Evolutionary conservation across 306 rosid genomes (phyloP).

Genomic region (Arachis stenosperma): DNA sequence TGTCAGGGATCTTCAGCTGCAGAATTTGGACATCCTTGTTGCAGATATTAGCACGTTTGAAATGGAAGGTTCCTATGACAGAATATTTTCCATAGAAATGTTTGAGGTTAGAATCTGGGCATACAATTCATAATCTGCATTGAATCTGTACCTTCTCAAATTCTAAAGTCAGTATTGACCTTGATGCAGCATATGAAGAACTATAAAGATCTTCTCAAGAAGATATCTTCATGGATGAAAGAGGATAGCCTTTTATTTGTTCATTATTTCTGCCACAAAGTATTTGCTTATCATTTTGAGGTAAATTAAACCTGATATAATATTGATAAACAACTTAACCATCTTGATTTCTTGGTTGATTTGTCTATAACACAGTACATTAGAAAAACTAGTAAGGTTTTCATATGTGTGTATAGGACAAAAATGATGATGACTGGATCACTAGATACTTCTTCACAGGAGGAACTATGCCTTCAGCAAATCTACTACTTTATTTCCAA

Average conservation of each 20-base stretch:
- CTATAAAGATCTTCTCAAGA: constrained; percentile 81
- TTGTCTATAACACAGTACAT: constrained; percentile 16
- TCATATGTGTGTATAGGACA: constrained; percentile 55
- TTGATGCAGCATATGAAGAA: constrained; percentile 90
- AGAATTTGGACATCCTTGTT: constrained; percentile 73
- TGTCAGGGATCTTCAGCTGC: constrained; percentile 66
- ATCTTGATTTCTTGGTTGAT: constrained; percentile 27
- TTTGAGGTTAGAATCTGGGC: constrained; percentile 66
- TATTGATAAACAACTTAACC: not conserved
- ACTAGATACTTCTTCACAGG: constrained; percentile 86
- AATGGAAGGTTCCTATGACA: constrained; percentile 83
- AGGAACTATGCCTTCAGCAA: constrained; percentile 96
- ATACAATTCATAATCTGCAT: not conserved
- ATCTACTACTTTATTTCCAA: constrained; percentile 89
- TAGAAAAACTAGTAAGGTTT: not conserved
- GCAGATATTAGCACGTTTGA: constrained; percentile 78
- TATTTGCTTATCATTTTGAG: constrained; percentile 94
- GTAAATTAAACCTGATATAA: constrained; percentile 62
- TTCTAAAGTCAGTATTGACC: constrained; percentile 13
- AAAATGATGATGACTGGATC: constrained; percentile 89
- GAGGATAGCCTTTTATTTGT: constrained; percentile 77
- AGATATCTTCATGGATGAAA: constrained; percentile 91
- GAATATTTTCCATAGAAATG: constrained; percentile 87
- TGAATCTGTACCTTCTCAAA: not conserved
- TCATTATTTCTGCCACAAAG: constrained; percentile 81